A percentile compares a stretch with the other conserved stretches of the same genome.
Conservation (phyloP, 164 flowering plant genomes). For the Amborella trichopoda region DNA sequence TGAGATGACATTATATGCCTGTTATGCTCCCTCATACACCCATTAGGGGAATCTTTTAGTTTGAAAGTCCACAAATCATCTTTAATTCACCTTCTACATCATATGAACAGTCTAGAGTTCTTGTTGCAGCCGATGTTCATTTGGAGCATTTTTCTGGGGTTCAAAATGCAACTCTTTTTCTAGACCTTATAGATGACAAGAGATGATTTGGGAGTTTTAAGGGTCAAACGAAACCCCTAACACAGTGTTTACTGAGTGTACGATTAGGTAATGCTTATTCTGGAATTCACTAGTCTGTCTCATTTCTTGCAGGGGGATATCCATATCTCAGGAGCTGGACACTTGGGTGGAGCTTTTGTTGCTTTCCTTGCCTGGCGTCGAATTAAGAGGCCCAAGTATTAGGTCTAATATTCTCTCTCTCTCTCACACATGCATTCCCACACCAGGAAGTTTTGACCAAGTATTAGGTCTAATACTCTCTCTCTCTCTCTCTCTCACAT, state of each 20-base stretch:
- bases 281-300: background rate
- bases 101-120: too few species aligned
- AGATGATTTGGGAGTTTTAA: background rate
- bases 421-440: too few species aligned
- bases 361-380: slow-evolving; percentile 21
- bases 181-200: background rate
- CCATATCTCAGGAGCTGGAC: slow-evolving; percentile 69
- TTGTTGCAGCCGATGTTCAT: background rate
- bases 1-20: too few species aligned
- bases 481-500: too few species aligned
- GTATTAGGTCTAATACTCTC: too few species aligned
- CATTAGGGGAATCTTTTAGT: too few species aligned
- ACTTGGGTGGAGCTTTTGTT: slow-evolving; percentile 76
- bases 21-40: too few species aligned
- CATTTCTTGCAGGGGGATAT: slow-evolving; percentile 38
- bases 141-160: background rate
- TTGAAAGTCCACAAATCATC: too few species aligned
- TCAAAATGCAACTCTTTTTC: background rate
- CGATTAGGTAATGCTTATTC: background rate
- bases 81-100: too few species aligned
- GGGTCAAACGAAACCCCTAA: background rate
- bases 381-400: slow-evolving; percentile 15
- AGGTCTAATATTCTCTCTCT: too few species aligned
- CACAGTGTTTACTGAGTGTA: background rate
- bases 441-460: too few species aligned